These are phyloP conservation scores for Hymenoscyphus occultus DNA, from an alignment of 2,329 filamentous ascomycete genomes.

Conservation along the genomic window DNA sequence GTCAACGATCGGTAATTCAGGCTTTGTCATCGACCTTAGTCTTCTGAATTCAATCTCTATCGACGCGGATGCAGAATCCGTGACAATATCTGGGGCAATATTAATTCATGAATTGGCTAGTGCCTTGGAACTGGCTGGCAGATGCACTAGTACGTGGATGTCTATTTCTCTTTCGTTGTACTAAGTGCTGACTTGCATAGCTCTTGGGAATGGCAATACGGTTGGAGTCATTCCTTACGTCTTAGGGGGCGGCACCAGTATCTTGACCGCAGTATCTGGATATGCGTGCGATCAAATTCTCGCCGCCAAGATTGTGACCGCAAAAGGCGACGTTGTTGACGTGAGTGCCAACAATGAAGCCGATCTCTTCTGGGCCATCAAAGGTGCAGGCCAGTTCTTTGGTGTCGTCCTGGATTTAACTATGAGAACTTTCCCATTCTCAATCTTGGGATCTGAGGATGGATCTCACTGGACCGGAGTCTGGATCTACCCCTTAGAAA, in stretches of 20 bases:
- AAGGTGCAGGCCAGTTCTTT: conserved; percentile 35
- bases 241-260: conserved; percentile 16
- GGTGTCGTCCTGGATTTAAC: conserved; percentile 34
- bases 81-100: conserved; percentile 18
- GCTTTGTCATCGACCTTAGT: conserved; percentile 32
- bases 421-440: conserved; percentile 28
- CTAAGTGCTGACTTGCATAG: conserved; percentile 15
- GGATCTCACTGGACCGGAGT: conserved; percentile 32
- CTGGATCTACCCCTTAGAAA: conserved; percentile 33
- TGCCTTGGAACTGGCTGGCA: conserved; percentile 18
- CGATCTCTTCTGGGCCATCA: conserved; percentile 33
- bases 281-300: conserved; percentile 32
- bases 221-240: conserved; percentile 33
- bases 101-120: conserved; percentile 21
- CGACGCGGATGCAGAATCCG: conserved; percentile 19
- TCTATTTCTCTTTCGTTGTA: background rate
- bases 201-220: conserved; percentile 35
- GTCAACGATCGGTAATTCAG: conserved; percentile 30
- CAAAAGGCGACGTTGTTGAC: conserved; percentile 28
- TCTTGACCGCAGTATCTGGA: conserved; percentile 18
- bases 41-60: conserved; percentile 23
- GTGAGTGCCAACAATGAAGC: conserved; percentile 24
- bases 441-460: conserved; percentile 10
- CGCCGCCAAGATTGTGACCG: conserved; percentile 31
- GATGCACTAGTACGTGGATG: background rate